Conservation (phyloP, 2,329 filamentous ascomycete genomes). For the Penicillium sp. region DNA sequence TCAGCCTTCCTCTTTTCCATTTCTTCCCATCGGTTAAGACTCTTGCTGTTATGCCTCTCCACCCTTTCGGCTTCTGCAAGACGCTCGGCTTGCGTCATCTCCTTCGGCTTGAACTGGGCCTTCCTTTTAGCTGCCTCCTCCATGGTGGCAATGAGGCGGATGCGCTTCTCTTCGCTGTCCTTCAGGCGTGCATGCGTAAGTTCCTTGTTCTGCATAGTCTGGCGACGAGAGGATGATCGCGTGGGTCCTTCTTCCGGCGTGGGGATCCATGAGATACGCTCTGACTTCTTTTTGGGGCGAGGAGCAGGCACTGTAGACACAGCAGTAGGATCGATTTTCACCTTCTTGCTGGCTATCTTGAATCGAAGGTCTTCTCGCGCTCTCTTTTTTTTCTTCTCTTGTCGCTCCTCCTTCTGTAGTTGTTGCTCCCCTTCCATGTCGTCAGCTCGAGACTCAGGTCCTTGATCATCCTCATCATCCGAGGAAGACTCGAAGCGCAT, state of each 20-base stretch:
- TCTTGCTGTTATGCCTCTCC: slow-evolving; percentile 80
- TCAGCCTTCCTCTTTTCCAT: slow-evolving; percentile 82
- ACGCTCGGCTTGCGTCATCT: slow-evolving; percentile 78
- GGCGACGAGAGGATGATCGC: slow-evolving; percentile 54
- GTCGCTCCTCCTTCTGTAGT: too few relatives aligned
- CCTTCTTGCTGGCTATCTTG: slow-evolving; percentile 55
- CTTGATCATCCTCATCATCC: slow-evolving; percentile 70
- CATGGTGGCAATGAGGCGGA: slow-evolving; percentile 48
- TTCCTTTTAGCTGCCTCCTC: slow-evolving; percentile 54
- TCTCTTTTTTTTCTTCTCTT: slow-evolving; percentile 74
- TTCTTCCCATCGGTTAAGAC: slow-evolving; percentile 84
- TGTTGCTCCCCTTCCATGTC: slow-evolving; percentile 82
- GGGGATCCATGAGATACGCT: slow-evolving; percentile 62
- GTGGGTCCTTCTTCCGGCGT: slow-evolving; percentile 54
- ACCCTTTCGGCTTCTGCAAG: slow-evolving; percentile 72
- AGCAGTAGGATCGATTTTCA: slow-evolving; percentile 57
- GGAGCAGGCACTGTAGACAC: slow-evolving; percentile 31
- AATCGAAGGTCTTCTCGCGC: slow-evolving; percentile 61
- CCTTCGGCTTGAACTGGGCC: slow-evolving; percentile 65
- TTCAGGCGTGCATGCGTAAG: slow-evolving; percentile 43
- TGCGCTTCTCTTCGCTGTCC: slow-evolving; percentile 42
- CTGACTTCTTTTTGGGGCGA: slow-evolving; percentile 58
- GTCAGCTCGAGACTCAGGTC: slow-evolving; percentile 42
- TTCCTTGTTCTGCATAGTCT: slow-evolving; percentile 59
- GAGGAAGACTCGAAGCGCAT: too few relatives aligned